A percentile compares a stretch with the other conserved stretches of the same genome.
These are phyloP conservation scores for Canavalia ensiformis DNA, from an alignment of 306 rosid species.

Conservation along the genomic window DNA sequence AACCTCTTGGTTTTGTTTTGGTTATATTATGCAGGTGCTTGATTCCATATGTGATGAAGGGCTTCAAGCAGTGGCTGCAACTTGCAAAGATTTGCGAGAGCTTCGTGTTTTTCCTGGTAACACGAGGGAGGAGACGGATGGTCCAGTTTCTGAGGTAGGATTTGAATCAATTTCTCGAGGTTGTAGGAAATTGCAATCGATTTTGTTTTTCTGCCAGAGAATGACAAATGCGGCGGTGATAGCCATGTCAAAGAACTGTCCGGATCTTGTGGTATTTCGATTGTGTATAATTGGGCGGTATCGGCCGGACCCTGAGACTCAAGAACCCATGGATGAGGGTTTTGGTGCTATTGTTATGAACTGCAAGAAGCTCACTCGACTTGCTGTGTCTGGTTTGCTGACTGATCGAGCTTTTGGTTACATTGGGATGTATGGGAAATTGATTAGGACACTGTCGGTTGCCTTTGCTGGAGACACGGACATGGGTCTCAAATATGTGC, in stretches of 20 bases:
- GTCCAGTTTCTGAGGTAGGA: constrained; percentile 85
- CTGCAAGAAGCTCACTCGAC: constrained; percentile 91
- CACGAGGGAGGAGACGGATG: constrained; percentile 64
- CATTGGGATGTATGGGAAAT: constrained; percentile 76
- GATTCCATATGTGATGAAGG: constrained; percentile 90
- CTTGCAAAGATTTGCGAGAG: constrained; percentile 83
- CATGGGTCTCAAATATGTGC: constrained; percentile 64
- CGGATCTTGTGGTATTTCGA: constrained; percentile 80
- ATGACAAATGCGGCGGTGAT: constrained; percentile 87
- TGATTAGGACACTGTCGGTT: constrained; percentile 83
- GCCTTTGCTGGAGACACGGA: constrained; percentile 90
- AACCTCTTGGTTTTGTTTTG: constrained; percentile 29
- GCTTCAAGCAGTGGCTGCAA: constrained; percentile 82
- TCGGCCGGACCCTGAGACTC: constrained; percentile 68
- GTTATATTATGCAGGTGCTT: constrained; percentile 62
- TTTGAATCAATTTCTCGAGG: constrained; percentile 81
- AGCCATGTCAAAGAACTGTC: constrained; percentile 84
- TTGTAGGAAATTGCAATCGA: constrained; percentile 73
- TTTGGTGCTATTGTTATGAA: constrained; percentile 93
- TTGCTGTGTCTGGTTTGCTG: constrained; percentile 80
- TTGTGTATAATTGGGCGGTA: constrained; percentile 82
- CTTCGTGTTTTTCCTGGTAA: constrained; percentile 82
- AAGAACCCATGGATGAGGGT: constrained; percentile 89
- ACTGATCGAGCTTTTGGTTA: constrained; percentile 80
- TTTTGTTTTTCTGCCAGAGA: constrained; percentile 75